phyloP scores from a whole-genome alignment of 1,284 basidiomycete genomes.

The Volvariella surrecta region DNA sequence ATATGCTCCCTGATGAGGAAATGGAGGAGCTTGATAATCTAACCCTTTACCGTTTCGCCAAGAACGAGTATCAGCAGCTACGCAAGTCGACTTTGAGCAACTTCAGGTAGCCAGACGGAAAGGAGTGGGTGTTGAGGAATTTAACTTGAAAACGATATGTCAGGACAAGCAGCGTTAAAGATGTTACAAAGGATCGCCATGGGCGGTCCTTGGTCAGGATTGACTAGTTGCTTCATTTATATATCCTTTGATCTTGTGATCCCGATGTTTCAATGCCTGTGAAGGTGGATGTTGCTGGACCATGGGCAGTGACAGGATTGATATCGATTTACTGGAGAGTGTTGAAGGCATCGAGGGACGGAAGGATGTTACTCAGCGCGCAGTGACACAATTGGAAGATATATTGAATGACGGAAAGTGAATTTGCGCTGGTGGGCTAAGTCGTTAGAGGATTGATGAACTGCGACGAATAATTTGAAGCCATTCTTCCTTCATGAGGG shows the following conservation, averaged over 20 bases:
- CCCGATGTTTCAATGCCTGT: not conserved
- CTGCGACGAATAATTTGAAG: too few species aligned
- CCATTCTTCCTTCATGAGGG: too few species aligned
- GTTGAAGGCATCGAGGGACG: conserved; percentile 5
- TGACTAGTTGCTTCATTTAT: conserved; percentile 5
- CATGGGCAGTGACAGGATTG: conserved; percentile 10
- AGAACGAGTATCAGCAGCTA: not conserved
- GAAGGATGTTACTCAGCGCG: conserved; percentile 5
- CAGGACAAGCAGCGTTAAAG: conserved; percentile 6
- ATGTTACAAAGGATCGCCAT: not conserved
- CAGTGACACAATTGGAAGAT: not conserved
- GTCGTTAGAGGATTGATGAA: too few species aligned
- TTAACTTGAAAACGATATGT: conserved; percentile 13
- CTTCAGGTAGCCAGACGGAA: not conserved
- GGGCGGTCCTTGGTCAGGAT: not conserved
- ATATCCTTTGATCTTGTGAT: conserved; percentile 10
- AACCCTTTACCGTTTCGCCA: not conserved
- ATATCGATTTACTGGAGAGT: conserved; percentile 9
- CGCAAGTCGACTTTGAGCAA: not conserved
- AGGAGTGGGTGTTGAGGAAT: conserved; percentile 14
- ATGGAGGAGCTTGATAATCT: not conserved
- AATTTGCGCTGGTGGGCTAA: too few species aligned
- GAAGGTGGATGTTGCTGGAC: conserved; percentile 6
- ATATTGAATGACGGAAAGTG: too few species aligned
- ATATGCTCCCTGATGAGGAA: conserved; percentile 6